Evolutionary conservation across 306 rosid species (phyloP), one percentile per base, ranked within the genome.

Genomic region (Boehmeria nivea): DNA sequence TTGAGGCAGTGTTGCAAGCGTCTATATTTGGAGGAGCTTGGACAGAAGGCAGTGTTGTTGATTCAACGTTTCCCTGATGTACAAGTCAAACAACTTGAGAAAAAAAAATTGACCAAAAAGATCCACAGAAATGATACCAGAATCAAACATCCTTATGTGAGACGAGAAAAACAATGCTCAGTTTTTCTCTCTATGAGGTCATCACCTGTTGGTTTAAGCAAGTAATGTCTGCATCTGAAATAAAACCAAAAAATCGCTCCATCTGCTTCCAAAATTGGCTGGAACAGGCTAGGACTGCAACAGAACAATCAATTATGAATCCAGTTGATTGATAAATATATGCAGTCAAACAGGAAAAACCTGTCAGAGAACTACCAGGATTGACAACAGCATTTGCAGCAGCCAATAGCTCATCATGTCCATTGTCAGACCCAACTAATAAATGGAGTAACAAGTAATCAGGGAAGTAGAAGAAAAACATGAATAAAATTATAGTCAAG

Each of bases 341-440:
- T 53, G 55, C 70, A 63, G 40, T 23, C 31, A 46, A 63, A 46
- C 58, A 53, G 22, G 66, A 56, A 75, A 22, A 65, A 47, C 39
- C 54, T 24, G 55, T 43, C 63, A 61, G 73, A 77, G 59, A 59
- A 64, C 46, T 72, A 88, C 96, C 90, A 63, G 94, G 76, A 72
- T 64, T 81, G 39, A 74, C 64, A 34, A 79, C 86, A 70, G 82
- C 88, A 61, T 88, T 85, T 54, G 81, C 94, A 68, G 96, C 99
- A 73, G 90, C 87, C 82, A 83, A 57, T 62, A 87, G 83, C 62
- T 93, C 95, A 68, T 86, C 99, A 31, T 85, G 82, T 52, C 89
- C 95, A 76, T 83, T 86, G 68, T 83, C 96, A 51, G 95, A 83
- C 60, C 94, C 99, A 83, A 83, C 94, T 88, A 75, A 64, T 75